Evolutionary conservation across 495 filamentous ascomycete genomes (phyloP).

Genomic region (Penicillium cosmopolitanum): DNA sequence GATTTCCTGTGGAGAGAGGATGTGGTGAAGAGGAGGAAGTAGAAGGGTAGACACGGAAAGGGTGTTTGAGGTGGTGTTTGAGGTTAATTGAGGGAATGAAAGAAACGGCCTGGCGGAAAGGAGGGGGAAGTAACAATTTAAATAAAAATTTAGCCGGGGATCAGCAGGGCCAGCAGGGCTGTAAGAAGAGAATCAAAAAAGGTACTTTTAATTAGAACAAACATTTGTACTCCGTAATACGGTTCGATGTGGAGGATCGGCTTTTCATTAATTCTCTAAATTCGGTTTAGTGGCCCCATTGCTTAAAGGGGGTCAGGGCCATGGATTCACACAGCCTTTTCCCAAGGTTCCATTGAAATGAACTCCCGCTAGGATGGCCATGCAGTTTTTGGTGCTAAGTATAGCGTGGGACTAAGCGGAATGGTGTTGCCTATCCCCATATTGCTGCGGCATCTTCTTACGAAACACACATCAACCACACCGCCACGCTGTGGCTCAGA

Average conservation of each 20-base stretch:
- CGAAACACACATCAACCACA: slow-evolving; percentile 5
- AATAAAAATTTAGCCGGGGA: slow-evolving; percentile 11
- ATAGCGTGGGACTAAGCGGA: slow-evolving; percentile 22
- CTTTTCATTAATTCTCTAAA: slow-evolving; percentile 8
- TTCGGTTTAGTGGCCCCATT: slow-evolving; percentile 12
- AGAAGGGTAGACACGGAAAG: slow-evolving; percentile 1
- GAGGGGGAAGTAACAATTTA: slow-evolving; percentile 11
- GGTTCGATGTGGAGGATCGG: slow-evolving; percentile 29
- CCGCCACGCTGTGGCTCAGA: slow-evolving; percentile 15
- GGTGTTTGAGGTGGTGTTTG: slow-evolving; percentile 8
- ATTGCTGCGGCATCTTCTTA: slow-evolving; percentile 1
- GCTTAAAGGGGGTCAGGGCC: slow-evolving; percentile 1
- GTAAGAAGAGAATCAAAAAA: slow-evolving; percentile 6
- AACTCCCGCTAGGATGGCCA: not conserved
- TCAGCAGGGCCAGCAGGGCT: slow-evolving; percentile 19
- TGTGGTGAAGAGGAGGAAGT: not conserved
- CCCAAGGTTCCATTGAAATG: slow-evolving; percentile 3
- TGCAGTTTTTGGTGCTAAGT: slow-evolving; percentile 17
- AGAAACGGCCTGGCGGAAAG: not conserved
- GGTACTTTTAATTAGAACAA: not conserved
- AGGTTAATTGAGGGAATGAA: not conserved
- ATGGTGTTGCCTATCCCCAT: slow-evolving; percentile 28
- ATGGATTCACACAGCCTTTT: not conserved
- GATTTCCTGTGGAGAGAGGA: not conserved
- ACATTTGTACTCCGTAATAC: slow-evolving; percentile 1